phyloP scores from a whole-genome alignment of 2,329 filamentous ascomycete species.

The Beauveria australis region DNA sequence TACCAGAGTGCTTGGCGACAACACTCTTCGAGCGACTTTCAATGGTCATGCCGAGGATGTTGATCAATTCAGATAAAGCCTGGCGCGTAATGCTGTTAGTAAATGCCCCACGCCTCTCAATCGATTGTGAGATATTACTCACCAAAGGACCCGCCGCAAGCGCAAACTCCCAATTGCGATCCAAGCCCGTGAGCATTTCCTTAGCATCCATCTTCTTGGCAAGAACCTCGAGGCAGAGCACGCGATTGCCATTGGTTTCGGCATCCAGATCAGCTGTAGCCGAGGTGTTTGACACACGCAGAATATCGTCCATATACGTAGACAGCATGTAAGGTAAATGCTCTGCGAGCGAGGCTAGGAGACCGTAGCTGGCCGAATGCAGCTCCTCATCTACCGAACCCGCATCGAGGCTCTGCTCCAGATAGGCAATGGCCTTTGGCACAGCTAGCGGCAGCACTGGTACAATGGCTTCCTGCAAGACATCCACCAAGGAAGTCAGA shows the following conservation, averaged over 20 bases:
- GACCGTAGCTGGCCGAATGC: conserved; percentile 74
- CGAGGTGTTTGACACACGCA: conserved; percentile 65
- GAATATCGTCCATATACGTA: conserved; percentile 61
- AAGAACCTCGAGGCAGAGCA: conserved; percentile 63
- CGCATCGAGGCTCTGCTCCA: conserved; percentile 52
- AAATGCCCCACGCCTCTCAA: neutral
- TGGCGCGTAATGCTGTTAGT: conserved; percentile 21
- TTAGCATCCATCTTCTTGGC: conserved; percentile 72
- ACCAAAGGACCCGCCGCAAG: conserved; percentile 53
- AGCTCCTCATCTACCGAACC: conserved; percentile 52
- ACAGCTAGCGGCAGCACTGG: conserved; percentile 72
- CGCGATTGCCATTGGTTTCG: conserved; percentile 56
- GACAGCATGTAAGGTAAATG: conserved; percentile 87
- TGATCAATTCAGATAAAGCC: conserved; percentile 61
- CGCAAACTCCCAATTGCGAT: conserved; percentile 64
- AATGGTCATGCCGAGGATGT: conserved; percentile 61
- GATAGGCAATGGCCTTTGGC: conserved; percentile 61
- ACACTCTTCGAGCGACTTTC: conserved; percentile 69
- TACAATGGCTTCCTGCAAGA: conserved; percentile 77
- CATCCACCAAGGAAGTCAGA: conserved; percentile 80
- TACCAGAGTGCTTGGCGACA: conserved; percentile 65
- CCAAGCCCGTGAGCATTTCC: conserved; percentile 64
- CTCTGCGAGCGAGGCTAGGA: conserved; percentile 71
- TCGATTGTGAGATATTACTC: conserved; percentile 28
- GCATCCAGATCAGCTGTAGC: conserved; percentile 53